Evolutionary conservation across 352 stramenopile species (phyloP), one percentile per base, ranked within the genome.

Genomic region (Phytopythium sindhum): DNA sequence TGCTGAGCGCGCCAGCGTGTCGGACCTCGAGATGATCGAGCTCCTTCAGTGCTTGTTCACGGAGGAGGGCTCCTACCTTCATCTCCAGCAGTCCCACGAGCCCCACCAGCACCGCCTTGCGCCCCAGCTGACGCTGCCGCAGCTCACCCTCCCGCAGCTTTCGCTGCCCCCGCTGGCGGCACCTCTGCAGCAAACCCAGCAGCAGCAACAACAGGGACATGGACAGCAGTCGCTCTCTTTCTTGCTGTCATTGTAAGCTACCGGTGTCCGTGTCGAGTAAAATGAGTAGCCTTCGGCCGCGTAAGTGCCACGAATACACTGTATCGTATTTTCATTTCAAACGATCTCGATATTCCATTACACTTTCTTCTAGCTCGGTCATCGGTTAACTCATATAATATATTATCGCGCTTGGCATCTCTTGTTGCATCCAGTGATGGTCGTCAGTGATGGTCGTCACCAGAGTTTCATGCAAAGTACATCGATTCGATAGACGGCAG

Each of bases 41-140:
- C 67, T 80, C 23, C 73, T 80, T 15, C 73, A 80, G 54, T 80
- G 73, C 56, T 60, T 80, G 14, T 80, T 80, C 72, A 65, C 61
- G 17, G 73, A 80, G 42, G 73, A 80, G 2, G 42, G 23, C 24
- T 26, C 41, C 33, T 48, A 61, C 55, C 54, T 60, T 55, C 63
- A 29, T 24, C 41, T 11, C 35, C 57, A 19, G 42, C 60, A 21
- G 2, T 44, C 37, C n/a, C 35, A 35, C 54, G 54, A 60, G 33
- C 35, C 29, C n/a, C 33, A 29, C 8, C 54, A 47, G 19, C 35
- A 51, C 9, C 54, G 10, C 33, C 54, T 39, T 8, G 50, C 26
- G 28, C 50, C 28, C 15, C 50, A 56, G 50, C 50, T 24, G 28
- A 24, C 26, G 17, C 50, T 39, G n/a, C 54, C 37, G 0, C 54